Conservation (phyloP, 345 rosid genomes). For the Carallia pectinifolia region DNA sequence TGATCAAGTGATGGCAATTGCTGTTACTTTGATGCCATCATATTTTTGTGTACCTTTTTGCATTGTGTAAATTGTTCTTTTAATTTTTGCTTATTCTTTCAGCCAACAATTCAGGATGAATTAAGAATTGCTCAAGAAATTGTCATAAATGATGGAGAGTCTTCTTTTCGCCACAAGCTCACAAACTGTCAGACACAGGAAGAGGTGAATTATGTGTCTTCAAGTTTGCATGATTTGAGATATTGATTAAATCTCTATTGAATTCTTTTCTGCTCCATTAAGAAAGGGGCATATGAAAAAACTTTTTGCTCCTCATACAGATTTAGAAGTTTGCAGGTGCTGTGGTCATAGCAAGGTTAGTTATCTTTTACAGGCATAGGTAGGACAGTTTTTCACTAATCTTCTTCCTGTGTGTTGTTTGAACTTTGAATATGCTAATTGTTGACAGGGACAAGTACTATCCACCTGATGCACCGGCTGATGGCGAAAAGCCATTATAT, state of each 20-base stretch:
- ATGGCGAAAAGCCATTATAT: conserved; percentile 80
- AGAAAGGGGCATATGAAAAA: background rate
- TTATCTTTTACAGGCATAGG: background rate
- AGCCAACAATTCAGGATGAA: conserved; percentile 80
- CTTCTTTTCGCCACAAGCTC: conserved; percentile 76
- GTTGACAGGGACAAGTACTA: conserved; percentile 78
- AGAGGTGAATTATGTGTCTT: conserved; percentile 48
- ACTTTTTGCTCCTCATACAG: conserved; percentile 39
- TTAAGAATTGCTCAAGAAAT: conserved; percentile 80
- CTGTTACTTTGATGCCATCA: background rate
- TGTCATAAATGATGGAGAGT: conserved; percentile 81
- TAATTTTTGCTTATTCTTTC: background rate
- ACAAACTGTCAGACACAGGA: conserved; percentile 92
- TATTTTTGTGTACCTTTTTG: too few relatives aligned
- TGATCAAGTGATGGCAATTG: background rate
- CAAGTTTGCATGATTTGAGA: conserved; percentile 9
- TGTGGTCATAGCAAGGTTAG: conserved; percentile 87
- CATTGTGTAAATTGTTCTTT: background rate
- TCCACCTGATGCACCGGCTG: conserved; percentile 65
- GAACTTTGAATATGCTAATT: conserved; percentile 1
- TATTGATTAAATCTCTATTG: conserved; percentile 2
- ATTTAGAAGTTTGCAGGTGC: conserved; percentile 85
- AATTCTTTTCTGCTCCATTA: conserved; percentile 2
- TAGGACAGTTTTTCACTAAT: background rate
- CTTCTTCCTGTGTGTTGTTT: background rate